phyloP scores from a whole-genome alignment of 139 green algal species.

The Eudorina sp. region DNA sequence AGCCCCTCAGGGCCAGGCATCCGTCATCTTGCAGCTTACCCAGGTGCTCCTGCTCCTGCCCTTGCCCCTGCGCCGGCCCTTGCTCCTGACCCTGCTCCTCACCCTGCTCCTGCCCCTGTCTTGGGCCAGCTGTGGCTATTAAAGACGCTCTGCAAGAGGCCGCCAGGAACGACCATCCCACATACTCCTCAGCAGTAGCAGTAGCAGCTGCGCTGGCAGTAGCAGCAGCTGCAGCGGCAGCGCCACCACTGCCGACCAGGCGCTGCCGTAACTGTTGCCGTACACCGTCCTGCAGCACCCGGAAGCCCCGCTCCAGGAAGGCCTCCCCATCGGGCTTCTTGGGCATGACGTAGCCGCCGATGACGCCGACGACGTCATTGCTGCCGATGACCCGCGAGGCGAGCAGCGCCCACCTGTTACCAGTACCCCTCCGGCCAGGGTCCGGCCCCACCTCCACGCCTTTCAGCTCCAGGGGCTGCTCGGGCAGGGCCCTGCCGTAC shows the following conservation, averaged over 20 bases:
- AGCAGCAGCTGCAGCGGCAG: too few relatives aligned
- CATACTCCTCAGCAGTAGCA: background rate
- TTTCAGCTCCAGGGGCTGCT: background rate
- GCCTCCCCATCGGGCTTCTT: background rate
- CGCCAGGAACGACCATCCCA: background rate
- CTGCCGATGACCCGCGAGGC: background rate
- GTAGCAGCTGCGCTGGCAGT: too few relatives aligned
- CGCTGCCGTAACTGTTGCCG: background rate
- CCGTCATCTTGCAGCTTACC: too few relatives aligned
- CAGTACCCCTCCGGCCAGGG: background rate
- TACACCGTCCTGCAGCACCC: background rate
- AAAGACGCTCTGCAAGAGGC: background rate
- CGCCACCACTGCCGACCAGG: background rate
- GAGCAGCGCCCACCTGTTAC: background rate
- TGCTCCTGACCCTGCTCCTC: too few relatives aligned
- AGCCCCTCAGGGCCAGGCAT: too few relatives aligned
- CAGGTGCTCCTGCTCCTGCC: too few relatives aligned
- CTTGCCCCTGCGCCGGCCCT: too few relatives aligned
- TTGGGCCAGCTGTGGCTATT: background rate
- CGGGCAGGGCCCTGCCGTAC: background rate
- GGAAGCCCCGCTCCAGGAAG: background rate
- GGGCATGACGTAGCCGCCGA: background rate
- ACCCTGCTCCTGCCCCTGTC: too few relatives aligned
- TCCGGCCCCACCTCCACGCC: background rate
- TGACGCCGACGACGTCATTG: background rate